Conservation (phyloP, 164 flowering plant genomes). For the Akebia trifoliata region DNA sequence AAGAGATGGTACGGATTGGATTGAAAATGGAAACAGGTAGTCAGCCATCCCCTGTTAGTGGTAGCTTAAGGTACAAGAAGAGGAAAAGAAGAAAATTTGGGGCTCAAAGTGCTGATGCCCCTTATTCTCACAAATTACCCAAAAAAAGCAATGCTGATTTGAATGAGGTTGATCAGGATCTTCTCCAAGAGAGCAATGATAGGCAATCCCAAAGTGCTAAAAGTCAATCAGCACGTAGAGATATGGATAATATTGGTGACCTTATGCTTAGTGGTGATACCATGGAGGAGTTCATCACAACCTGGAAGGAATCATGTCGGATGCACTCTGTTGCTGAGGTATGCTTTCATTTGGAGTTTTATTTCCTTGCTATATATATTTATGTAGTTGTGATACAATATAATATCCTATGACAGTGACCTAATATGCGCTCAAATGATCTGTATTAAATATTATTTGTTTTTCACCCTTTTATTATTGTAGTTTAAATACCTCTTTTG, state of each 20-base stretch:
- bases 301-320: constrained; percentile 80
- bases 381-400: too few species aligned
- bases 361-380: background rate
- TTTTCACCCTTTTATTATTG: background rate
- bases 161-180: constrained; percentile 8
- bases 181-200: background rate
- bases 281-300: constrained; percentile 50
- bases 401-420: too few species aligned
- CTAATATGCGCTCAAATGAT: too few species aligned
- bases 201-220: background rate
- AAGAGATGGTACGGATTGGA: constrained; percentile 76
- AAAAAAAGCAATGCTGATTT: constrained; percentile 18
- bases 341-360: constrained; percentile 1
- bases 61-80: constrained; percentile 16
- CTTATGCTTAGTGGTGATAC: constrained; percentile 23
- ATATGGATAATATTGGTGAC: constrained; percentile 11
- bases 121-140: constrained; percentile 21
- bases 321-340: constrained; percentile 50
- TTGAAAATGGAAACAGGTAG: constrained; percentile 34
- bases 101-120: constrained; percentile 10
- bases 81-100: constrained; percentile 36
- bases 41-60: constrained; percentile 23
- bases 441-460: background rate
- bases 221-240: constrained; percentile 3
- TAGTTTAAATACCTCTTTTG: background rate